These are phyloP conservation scores for Przewalskia tangutica DNA, from an alignment of 257 asterid genomes.

Conservation along the genomic window DNA sequence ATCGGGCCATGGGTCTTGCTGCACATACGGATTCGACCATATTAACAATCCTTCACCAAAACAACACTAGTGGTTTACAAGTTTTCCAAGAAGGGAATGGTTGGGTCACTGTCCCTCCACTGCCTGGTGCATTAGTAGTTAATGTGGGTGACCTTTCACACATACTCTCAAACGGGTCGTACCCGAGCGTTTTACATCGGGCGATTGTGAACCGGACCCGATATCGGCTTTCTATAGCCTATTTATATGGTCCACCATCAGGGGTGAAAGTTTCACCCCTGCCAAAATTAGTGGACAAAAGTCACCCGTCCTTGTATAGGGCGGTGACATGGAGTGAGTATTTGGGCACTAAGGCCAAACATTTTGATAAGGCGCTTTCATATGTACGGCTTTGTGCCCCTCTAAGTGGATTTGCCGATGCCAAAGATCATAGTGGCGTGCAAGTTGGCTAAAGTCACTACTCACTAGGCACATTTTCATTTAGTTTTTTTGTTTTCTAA, in stretches of 20 bases:
- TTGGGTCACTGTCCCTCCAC: conserved; percentile 71
- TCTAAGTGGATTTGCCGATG: conserved; percentile 31
- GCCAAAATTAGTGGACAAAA: conserved; percentile 39
- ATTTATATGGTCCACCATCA: conserved; percentile 68
- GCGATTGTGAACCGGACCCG: conserved; percentile 68
- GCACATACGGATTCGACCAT: conserved; percentile 89
- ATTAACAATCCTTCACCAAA: conserved; percentile 84
- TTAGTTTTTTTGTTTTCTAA: background rate
- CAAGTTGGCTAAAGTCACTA: conserved; percentile 27
- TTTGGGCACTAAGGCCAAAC: conserved; percentile 63
- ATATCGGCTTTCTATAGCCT: conserved; percentile 60
- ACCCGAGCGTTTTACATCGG: conserved; percentile 69
- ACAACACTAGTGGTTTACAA: conserved; percentile 68
- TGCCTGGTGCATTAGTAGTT: conserved; percentile 53
- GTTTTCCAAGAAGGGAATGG: conserved; percentile 44
- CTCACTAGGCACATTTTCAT: background rate
- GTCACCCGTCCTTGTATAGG: conserved; percentile 52
- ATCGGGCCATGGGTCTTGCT: conserved; percentile 92
- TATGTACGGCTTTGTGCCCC: conserved; percentile 47
- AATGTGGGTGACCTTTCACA: conserved; percentile 80
- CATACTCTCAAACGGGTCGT: conserved; percentile 68
- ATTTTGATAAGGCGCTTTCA: conserved; percentile 71
- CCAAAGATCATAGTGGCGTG: conserved; percentile 41
- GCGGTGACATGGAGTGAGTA: conserved; percentile 79
- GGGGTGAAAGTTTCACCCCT: conserved; percentile 48